These are phyloP conservation scores for Komagataea norvegica DNA, from an alignment of 1,139 yeast genomes.

Conservation along the genomic window DNA sequence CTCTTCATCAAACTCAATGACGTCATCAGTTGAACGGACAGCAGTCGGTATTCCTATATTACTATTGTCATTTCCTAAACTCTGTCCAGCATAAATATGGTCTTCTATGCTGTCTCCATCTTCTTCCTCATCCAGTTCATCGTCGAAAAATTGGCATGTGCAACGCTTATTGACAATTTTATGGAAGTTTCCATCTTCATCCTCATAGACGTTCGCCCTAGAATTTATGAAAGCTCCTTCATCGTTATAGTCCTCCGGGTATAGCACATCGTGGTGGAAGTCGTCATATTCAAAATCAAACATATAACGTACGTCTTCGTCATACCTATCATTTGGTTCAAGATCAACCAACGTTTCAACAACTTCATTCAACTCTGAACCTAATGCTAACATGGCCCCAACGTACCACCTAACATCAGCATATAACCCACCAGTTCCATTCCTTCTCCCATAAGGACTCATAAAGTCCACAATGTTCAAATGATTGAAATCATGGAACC, in stretches of 20 bases:
- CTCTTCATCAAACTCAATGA: slow-evolving; percentile 47
- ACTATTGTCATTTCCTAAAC: slow-evolving; percentile 16
- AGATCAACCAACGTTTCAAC: slow-evolving; percentile 52
- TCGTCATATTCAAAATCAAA: slow-evolving; percentile 53
- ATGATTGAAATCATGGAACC: slow-evolving; percentile 49
- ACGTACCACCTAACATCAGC: slow-evolving; percentile 50
- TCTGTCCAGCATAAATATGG: neutral
- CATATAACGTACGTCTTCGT: slow-evolving; percentile 68
- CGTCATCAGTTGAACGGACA: slow-evolving; percentile 30
- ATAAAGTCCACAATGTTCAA: slow-evolving; percentile 52
- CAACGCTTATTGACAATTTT: slow-evolving; percentile 31
- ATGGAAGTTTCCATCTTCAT: slow-evolving; percentile 28
- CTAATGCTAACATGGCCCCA: slow-evolving; percentile 42
- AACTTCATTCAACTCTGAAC: slow-evolving; percentile 41
- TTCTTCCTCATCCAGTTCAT: slow-evolving; percentile 25
- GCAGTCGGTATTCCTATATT: slow-evolving; percentile 30
- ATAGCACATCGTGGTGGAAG: slow-evolving; percentile 19
- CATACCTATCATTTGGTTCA: slow-evolving; percentile 63
- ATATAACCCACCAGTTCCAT: slow-evolving; percentile 51
- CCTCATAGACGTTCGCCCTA: slow-evolving; percentile 26
- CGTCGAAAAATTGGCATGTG: slow-evolving; percentile 36
- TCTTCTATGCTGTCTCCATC: slow-evolving; percentile 12
- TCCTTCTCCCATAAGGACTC: slow-evolving; percentile 57
- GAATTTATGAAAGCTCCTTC: slow-evolving; percentile 24
- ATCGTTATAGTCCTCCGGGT: slow-evolving; percentile 28